phyloP scores from a whole-genome alignment of 257 asterid species.

The Lycium barbarum region DNA sequence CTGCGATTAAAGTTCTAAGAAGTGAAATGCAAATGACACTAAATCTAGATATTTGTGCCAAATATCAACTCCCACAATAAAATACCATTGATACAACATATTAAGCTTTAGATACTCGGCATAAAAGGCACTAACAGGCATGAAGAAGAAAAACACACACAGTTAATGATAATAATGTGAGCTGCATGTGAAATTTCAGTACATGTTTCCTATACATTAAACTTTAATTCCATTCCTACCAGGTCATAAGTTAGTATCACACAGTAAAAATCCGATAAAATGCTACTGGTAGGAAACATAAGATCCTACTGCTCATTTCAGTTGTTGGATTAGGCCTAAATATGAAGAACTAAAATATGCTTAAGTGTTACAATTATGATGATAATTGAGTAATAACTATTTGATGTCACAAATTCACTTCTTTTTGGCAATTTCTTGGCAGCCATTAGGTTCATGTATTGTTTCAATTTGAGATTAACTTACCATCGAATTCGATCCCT shows the following conservation, averaged over 20 bases:
- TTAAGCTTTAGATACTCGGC: not conserved
- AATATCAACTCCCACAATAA: slow-evolving; percentile 59
- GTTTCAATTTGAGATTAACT: not conserved
- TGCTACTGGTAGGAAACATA: not conserved
- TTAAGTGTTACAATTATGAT: not conserved
- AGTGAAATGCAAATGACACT: too few relatives aligned
- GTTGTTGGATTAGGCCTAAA: not conserved
- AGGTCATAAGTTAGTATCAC: not conserved
- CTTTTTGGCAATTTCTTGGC: not conserved
- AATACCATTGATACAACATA: slow-evolving; percentile 51
- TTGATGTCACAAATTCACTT: not conserved
- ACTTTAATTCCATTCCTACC: not conserved
- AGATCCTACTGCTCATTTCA: not conserved
- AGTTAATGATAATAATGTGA: not conserved
- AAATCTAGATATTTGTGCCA: too few relatives aligned
- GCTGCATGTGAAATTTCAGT: not conserved
- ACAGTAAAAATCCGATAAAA: not conserved
- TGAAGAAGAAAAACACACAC: not conserved
- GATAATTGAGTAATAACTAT: not conserved
- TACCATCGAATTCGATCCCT: slow-evolving; percentile 87
- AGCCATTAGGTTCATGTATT: not conserved
- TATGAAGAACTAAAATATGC: not conserved
- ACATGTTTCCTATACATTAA: not conserved
- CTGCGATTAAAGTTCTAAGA: too few relatives aligned
- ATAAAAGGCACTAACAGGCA: not conserved